Evolutionary conservation across 192 early-diverging fungal species (phyloP), one percentile per base, ranked within the genome.

Genomic region (Coemansia sp.): DNA sequence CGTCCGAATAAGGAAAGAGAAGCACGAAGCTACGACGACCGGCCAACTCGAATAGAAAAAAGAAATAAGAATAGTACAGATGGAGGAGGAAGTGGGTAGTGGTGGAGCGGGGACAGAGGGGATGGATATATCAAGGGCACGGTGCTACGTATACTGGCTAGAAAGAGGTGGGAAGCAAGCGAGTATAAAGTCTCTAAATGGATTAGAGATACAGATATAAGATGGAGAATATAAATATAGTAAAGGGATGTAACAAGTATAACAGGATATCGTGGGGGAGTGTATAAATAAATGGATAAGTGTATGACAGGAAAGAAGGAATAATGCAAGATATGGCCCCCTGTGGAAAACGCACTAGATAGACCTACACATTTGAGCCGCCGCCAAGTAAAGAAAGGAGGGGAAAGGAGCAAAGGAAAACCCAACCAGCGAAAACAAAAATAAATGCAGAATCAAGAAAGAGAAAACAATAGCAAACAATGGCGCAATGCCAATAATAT

Each of bases 401-500:
- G 17, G 29, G 17, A 53, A 53, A 53, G 14, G n/a, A 8, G 9
- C 22, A 30, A 6, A n/a, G n/a, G n/a, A n/a, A n/a, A n/a, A n/a
- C n/a, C n/a, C n/a, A n/a, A n/a, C n/a, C 50, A 13, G 50, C 22
- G 13, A 9, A 53, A 33, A 33, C 25, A 53, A 30, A 28, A 23
- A 23, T 31, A 30, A 47, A 47, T 20, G 22, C 19, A 47, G 44
- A 47, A 47, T 23, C 38, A 50, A 50, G 47, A 50, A 22, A n/a
- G n/a, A n/a, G n/a, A n/a, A 50, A 50, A 50, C 47, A 50, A 50
- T 50, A 50, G 47, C 47, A 50, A 30, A 53, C 50, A 53, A 53
- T 53, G 50, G 50, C 50, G 28, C 50, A 53, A 53, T 53, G 25
- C 28, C 50, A 53, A 53, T 23, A 53, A 25, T 28, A 20, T 7